Evolutionary conservation across 2,329 filamentous ascomycete genomes (phyloP).

Genomic region (Metarhizium album): DNA sequence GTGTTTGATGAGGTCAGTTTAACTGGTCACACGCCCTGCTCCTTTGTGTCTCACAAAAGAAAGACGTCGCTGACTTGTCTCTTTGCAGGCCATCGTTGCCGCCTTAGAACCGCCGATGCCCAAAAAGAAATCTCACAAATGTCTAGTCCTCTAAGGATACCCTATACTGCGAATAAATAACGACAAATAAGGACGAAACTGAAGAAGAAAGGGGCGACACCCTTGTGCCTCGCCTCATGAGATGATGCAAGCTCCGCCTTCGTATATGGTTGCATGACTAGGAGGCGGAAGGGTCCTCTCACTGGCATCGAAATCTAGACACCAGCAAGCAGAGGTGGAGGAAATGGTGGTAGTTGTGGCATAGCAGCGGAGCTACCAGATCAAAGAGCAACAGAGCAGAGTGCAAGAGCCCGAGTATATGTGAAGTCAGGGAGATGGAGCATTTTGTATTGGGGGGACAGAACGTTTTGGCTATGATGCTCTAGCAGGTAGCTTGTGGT

Average conservation of each 20-base stretch:
- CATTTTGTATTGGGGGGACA: slow-evolving; percentile 14
- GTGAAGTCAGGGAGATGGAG: background rate
- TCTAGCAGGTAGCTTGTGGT: background rate
- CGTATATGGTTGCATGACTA: slow-evolving; percentile 5
- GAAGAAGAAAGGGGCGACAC: background rate
- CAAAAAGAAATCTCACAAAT: slow-evolving; percentile 66
- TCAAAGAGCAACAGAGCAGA: background rate
- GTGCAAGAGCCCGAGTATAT: background rate
- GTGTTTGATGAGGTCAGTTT: slow-evolving; percentile 88
- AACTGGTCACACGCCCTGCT: background rate
- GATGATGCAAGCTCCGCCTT: slow-evolving; percentile 4
- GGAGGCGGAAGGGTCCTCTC: slow-evolving; percentile 3
- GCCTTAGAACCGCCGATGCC: slow-evolving; percentile 78
- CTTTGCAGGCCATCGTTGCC: slow-evolving; percentile 75
- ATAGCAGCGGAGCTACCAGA: background rate
- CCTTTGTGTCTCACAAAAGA: background rate
- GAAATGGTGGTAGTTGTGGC: background rate
- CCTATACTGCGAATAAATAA: background rate
- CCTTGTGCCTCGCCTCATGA: slow-evolving; percentile 3
- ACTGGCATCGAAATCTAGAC: slow-evolving; percentile 6
- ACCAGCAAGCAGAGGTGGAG: slow-evolving; percentile 1
- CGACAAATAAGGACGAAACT: slow-evolving; percentile 4
- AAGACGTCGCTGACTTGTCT: slow-evolving; percentile 8
- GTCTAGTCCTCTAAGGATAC: slow-evolving; percentile 50
- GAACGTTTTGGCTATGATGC: slow-evolving; percentile 9